Conservation (phyloP, 2,329 filamentous ascomycete genomes). For the Trichoderma sp. region DNA sequence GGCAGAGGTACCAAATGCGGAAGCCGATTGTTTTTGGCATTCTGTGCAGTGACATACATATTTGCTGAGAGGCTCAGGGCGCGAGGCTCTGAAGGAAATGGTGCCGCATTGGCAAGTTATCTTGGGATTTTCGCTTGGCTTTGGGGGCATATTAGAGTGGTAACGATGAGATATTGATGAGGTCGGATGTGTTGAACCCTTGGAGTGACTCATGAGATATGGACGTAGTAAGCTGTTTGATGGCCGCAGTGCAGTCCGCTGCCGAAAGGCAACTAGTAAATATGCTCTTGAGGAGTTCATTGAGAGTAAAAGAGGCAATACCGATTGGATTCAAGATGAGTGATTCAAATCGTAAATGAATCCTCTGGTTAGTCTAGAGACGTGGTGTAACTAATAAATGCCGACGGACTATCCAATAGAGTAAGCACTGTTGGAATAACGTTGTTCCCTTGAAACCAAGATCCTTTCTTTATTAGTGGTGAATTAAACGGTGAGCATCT, state of each 20-base stretch:
- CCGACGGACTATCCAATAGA: not conserved
- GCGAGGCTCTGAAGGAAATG: not conserved
- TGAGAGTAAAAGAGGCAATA: not conserved
- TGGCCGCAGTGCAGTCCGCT: not conserved
- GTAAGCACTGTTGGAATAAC: not conserved
- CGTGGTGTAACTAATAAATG: not conserved
- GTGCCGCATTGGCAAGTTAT: not conserved
- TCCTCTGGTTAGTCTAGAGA: not conserved
- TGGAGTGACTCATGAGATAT: not conserved
- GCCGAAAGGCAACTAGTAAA: not conserved
- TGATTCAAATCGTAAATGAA: not conserved
- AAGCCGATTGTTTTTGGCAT: constrained; percentile 47
- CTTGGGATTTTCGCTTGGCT: not conserved
- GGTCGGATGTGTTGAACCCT: not conserved
- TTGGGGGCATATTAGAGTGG: not conserved
- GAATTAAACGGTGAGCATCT: not conserved
- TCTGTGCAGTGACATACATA: constrained; percentile 46
- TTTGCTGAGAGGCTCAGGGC: not conserved
- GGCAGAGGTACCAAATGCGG: constrained; percentile 48
- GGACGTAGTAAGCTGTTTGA: not conserved
- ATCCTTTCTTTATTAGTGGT: not conserved
- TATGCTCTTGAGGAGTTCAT: not conserved
- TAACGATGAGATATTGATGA: not conserved
- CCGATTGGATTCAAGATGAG: not conserved
- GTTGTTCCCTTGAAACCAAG: not conserved